Conservation (phyloP, 225 moss, liverwort and hornwort species). For the Asterella californica region DNA sequence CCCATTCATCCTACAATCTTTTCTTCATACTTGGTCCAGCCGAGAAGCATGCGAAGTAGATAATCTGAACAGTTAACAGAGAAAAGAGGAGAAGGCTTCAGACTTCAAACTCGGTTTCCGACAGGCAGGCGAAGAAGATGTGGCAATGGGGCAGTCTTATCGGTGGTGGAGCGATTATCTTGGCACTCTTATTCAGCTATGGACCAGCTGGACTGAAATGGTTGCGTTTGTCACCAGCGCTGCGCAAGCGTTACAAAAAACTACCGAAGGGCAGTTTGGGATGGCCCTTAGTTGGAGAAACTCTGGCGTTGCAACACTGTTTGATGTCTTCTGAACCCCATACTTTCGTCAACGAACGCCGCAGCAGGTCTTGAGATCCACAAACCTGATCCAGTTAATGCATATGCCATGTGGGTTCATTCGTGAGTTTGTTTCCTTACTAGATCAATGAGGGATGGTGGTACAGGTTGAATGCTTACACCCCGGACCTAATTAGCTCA, state of each 20-base stretch:
- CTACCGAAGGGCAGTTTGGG: slow-evolving; percentile 36
- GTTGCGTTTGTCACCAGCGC: slow-evolving; percentile 27
- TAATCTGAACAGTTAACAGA: slow-evolving; percentile 6
- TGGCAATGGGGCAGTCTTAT: slow-evolving; percentile 7
- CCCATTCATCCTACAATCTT: too few relatives aligned
- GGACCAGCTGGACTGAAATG: slow-evolving; percentile 20
- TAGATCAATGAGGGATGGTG: too few relatives aligned
- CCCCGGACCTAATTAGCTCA: too few relatives aligned
- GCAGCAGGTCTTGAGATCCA: slow-evolving; percentile 21
- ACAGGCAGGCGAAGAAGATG: slow-evolving; percentile 3
- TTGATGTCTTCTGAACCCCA: slow-evolving; percentile 31
- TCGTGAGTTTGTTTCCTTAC: too few relatives aligned
- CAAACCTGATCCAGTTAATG: background rate
- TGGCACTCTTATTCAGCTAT: slow-evolving; percentile 10
- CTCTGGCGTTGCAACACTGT: slow-evolving; percentile 19
- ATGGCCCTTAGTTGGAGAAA: slow-evolving; percentile 34
- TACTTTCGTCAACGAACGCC: slow-evolving; percentile 37
- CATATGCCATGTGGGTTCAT: background rate
- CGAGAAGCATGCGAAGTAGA: background rate
- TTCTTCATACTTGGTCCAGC: background rate
- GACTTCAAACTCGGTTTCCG: background rate
- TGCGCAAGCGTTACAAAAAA: slow-evolving; percentile 15
- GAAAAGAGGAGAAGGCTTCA: background rate
- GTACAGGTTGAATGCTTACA: too few relatives aligned
- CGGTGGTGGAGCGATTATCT: slow-evolving; percentile 7